These are phyloP conservation scores for Rubroboletus pulcherrimus DNA, from an alignment of 768 basidiomycete genomes.

Conservation along the genomic window DNA sequence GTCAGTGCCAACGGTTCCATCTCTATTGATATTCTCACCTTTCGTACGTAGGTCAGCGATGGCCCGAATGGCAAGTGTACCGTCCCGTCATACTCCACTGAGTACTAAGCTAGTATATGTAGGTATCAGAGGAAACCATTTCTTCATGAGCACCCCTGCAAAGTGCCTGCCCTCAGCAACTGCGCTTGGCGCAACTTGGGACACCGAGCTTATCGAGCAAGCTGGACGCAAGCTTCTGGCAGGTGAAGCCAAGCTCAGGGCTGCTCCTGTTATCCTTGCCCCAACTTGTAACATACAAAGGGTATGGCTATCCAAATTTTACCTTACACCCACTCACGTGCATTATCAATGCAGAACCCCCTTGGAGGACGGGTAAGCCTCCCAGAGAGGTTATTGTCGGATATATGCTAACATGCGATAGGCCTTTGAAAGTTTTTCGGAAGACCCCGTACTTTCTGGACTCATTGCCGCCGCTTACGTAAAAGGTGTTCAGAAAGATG, in stretches of 20 bases:
- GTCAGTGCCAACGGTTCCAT: conserved; percentile 25
- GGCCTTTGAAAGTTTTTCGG: conserved; percentile 78
- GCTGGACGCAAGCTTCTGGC: conserved; percentile 66
- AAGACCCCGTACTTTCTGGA: conserved; percentile 74
- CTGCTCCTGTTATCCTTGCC: conserved; percentile 67
- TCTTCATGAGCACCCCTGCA: conserved; percentile 78
- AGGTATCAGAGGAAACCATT: conserved; percentile 67
- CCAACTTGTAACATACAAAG: conserved; percentile 87
- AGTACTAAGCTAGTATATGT: not conserved
- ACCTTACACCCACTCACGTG: not conserved
- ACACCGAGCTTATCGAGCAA: conserved; percentile 57
- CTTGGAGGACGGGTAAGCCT: conserved; percentile 60
- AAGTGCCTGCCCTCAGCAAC: conserved; percentile 76
- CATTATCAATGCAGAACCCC: conserved; percentile 44
- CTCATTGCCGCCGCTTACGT: conserved; percentile 67
- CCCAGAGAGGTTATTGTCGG: not conserved
- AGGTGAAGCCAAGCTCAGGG: conserved; percentile 64
- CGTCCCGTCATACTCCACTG: not conserved
- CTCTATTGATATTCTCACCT: not conserved
- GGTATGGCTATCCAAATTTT: conserved; percentile 32
- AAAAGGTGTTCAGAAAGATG: conserved; percentile 73
- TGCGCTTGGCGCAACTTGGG: conserved; percentile 73
- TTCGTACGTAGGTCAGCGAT: conserved; percentile 57
- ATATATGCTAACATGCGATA: conserved; percentile 24
- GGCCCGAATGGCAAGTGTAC: conserved; percentile 63